Conservation (phyloP, 2,329 filamentous ascomycete genomes). For the Phialocephala sp. region DNA sequence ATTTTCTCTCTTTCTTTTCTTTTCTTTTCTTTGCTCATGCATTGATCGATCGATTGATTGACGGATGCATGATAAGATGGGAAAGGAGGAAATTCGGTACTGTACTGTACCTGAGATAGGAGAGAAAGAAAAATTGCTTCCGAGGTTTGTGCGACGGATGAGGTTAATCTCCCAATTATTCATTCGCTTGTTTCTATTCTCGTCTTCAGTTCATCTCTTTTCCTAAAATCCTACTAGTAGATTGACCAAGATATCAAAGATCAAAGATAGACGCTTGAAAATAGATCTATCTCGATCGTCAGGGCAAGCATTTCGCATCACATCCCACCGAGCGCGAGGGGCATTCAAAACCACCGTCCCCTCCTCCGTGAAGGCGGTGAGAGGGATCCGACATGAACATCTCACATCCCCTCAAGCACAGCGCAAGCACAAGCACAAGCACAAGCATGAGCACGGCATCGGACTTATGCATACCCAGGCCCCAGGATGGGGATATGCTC, state of each 20-base stretch:
- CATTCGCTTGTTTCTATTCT: no score
- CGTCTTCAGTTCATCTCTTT: neutral
- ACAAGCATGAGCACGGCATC: neutral
- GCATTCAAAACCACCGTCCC: neutral
- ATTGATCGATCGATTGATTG: no score
- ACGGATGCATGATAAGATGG: no score
- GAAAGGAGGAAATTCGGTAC: no score
- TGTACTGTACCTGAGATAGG: no score
- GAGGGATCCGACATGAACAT: neutral
- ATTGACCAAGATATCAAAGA: neutral
- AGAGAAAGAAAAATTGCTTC: no score
- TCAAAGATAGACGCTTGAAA: neutral
- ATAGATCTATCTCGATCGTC: neutral
- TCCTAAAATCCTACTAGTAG: no score
- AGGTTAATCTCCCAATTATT: no score
- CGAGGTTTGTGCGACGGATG: no score
- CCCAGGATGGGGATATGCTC: neutral
- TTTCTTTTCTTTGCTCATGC: no score
- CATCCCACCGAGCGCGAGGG: neutral
- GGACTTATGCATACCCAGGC: neutral
- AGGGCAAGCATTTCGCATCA: neutral
- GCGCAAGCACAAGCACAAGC: neutral
- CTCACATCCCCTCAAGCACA: neutral
- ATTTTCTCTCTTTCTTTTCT: no score
- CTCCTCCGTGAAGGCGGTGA: neutral